Percentiles rank a stretch among this genome's conserved stretches.
Evolutionary conservation across 164 flowering plant genomes (phyloP).

Genomic region (Stephania yunnanensis): DNA sequence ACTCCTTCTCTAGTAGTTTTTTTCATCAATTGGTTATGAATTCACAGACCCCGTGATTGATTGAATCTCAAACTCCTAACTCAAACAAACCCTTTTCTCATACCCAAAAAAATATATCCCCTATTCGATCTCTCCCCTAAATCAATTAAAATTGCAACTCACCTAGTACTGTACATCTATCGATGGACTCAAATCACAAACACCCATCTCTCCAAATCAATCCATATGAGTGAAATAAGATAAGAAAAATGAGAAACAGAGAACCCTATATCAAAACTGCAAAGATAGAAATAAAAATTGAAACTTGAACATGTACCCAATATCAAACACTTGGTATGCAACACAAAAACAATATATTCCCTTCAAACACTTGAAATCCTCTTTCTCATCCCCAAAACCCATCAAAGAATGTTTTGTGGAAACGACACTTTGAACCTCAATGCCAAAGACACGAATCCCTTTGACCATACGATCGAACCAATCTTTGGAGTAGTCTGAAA

Average conservation of each 20-base stretch:
- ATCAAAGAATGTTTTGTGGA: too few relatives aligned
- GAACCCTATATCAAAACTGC: neutral
- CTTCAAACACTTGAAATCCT: neutral
- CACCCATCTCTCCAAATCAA: neutral
- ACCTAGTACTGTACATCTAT: neutral
- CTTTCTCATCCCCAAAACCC: neutral
- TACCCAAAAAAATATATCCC: neutral
- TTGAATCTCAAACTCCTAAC: neutral
- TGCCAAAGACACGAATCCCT: too few relatives aligned
- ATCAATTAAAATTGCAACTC: neutral
- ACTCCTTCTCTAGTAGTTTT: conserved; percentile 31
- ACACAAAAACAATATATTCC: neutral
- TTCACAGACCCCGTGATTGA: neutral
- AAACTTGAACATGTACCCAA: neutral
- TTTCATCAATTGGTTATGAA: conserved; percentile 11
- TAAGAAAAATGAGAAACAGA: neutral
- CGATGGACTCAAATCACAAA: neutral
- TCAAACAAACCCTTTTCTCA: too few relatives aligned
- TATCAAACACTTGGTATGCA: neutral
- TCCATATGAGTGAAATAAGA: neutral
- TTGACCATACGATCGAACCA: too few relatives aligned
- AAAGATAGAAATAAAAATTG: neutral
- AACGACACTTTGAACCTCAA: too few relatives aligned
- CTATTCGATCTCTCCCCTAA: neutral
- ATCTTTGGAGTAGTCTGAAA: too few relatives aligned